Evolutionary conservation across 2,329 filamentous ascomycete genomes (phyloP), one percentile per base, ranked within the genome.

Genomic region (Nigrospora osmanthi): DNA sequence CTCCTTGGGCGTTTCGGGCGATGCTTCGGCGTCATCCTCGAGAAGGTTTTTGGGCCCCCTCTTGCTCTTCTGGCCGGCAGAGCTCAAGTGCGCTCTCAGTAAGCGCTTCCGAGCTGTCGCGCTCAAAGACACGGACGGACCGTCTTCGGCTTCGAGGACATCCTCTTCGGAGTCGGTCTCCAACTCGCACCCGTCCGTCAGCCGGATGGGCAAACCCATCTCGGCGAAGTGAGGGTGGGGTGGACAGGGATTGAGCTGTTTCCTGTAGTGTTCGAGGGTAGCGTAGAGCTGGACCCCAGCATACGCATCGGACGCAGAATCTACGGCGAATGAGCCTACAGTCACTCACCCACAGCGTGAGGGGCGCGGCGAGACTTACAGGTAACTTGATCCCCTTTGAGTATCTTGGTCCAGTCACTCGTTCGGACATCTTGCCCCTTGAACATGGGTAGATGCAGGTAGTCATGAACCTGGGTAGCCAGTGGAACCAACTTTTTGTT

Each of bases 291-390:
- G 83, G 11, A 85, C 65, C 37, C 82, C 79, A 47, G 86, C 89
- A 59, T 95, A 96, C 0, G 88, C 85, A 61, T 95, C 89, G 1
- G 87, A 83, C 12, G 88, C 89, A 11, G 87, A 81, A 62, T 90
- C 83, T 87, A 53, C 19, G 35, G 15, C 50, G 42, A 11, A 52
- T 63, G 28, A 62, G 62, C 53, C 42, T 55, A 45, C 35, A 28
- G 23, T 28, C 23, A 28, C 23, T 28, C 23, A n/a, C n/a, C 23
- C 9, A 38, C 47, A 11, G 40, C 11, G 32, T 39, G 7, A 17
- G 11, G 15, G n/a, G 7, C 14, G 19, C 16, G 42, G 13, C 5
- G 31, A n/a, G 9, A 68, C 85, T 70, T 75, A 91, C 73, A 89
- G 42, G 76, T 63, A 15, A 87, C 75, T 59, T 96, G 90, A 11